Conservation (phyloP, 768 basidiomycete species). For the Pleurotus eryngii region DNA sequence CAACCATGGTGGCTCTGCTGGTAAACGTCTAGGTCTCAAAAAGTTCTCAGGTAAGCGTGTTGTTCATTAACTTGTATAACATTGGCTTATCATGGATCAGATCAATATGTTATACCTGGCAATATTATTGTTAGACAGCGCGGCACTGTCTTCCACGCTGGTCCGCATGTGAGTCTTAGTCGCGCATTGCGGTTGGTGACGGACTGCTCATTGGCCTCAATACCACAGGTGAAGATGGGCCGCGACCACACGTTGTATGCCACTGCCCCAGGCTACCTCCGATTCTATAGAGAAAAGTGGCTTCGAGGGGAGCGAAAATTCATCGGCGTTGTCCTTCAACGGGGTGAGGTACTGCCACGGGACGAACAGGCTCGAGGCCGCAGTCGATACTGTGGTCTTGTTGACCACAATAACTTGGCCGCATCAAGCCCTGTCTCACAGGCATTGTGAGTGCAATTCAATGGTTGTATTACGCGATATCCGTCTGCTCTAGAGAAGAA, state of each 20-base stretch:
- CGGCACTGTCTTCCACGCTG: constrained; percentile 89
- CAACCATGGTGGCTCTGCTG: constrained; percentile 91
- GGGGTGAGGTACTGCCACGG: constrained; percentile 84
- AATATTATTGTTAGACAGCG: constrained; percentile 96
- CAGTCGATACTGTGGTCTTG: constrained; percentile 80
- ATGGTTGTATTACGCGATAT: not conserved
- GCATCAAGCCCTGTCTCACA: constrained; percentile 5
- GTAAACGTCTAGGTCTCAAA: constrained; percentile 92
- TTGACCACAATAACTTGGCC: constrained; percentile 50
- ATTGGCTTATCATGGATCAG: constrained; percentile 36
- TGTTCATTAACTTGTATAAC: constrained; percentile 2
- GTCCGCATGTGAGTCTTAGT: constrained; percentile 71
- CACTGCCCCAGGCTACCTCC: constrained; percentile 84
- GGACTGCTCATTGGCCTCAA: constrained; percentile 7
- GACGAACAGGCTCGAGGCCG: constrained; percentile 72
- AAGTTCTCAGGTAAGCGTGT: constrained; percentile 80
- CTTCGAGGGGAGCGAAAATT: constrained; percentile 72
- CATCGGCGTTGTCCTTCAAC: constrained; percentile 79
- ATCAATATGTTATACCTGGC: constrained; percentile 89
- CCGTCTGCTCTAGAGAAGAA: too few relatives aligned
- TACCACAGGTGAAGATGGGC: constrained; percentile 76
- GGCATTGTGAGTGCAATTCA: not conserved
- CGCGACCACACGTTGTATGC: constrained; percentile 96
- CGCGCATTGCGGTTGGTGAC: not conserved
- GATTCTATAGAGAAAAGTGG: constrained; percentile 86